Base-by-base conservation (phyloP, 768 basidiomycete genomes). In the Collybia sordida region DNA sequence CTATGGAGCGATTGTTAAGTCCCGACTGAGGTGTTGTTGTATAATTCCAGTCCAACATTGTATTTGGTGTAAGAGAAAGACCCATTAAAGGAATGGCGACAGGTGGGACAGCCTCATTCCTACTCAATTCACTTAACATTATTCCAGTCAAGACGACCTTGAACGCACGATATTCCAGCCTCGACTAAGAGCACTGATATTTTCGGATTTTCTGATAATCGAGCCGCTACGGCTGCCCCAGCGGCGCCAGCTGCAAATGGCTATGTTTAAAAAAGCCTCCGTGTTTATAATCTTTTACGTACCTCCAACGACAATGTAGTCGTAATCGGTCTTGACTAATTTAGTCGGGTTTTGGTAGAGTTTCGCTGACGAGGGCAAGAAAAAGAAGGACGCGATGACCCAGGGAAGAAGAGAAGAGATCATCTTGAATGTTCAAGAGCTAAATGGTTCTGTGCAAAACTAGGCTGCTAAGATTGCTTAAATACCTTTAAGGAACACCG, bases 101-200 rank as follows among this genome's bases (percentile, higher is more conserved):
- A 27, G 22, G 12, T 21, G n/a, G 41, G 2, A 42, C 12, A 7
- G 23, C 41, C n/a, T 21, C 41, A 23, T 42, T 42, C 23, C 41
- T 42, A 43, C 24, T 27, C 27, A 14, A 23, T 27, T 1, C 11
- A 14, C 3, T 6, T 39, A 31, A 12, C n/a, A 57, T 62, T 38
- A 45, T 70, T 69, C 69, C 43, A 63, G 59, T 19, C 61, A 61
- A 37, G 51, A 62, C 40, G 59, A 56, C 11, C 69, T 71, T 17
- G 71, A 71, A 14, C 72, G 52, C 25, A 71, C 31, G 31, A 31
- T 31, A 31, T 31, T 12, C 51, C 51, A n/a, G 51, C 51, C 22
- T 52, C 51, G 6, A 52, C n/a, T 2, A 54, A 24, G 9, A 54
- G 44, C 12, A 54, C 53, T 22, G 23, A 38, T 18, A 35, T 27